Evolutionary conservation across 352 stramenopile genomes (phyloP).

Genomic region (Phytophthora vignae): DNA sequence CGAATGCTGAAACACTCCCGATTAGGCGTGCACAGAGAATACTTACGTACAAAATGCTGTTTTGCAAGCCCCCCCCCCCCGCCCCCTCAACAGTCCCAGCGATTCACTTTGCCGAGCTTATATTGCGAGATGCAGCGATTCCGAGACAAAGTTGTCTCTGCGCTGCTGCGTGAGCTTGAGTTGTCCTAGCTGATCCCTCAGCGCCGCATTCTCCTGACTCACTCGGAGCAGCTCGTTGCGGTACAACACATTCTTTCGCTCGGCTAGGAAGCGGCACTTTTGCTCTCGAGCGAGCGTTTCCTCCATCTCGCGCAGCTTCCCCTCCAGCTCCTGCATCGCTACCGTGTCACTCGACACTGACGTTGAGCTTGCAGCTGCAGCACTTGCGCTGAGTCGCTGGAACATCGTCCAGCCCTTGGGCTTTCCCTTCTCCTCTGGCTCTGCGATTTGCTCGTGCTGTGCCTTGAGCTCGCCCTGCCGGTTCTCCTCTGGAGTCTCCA

Average conservation of each 20-base stretch:
- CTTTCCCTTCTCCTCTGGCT: constrained; percentile 14
- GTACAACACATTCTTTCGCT: constrained; percentile 83
- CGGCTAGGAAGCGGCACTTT: constrained; percentile 75
- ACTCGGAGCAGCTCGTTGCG: constrained; percentile 67
- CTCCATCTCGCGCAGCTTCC: constrained; percentile 41
- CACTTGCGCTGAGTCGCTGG: constrained; percentile 43
- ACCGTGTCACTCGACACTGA: constrained; percentile 4
- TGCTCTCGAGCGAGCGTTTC: constrained; percentile 61
- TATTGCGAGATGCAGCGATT: constrained; percentile 54
- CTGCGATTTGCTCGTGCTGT: constrained; percentile 12
- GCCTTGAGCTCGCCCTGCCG: constrained; percentile 10
- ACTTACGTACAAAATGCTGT: not conserved
- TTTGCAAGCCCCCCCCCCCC: not conserved
- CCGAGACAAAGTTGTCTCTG: constrained; percentile 35
- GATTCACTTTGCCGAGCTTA: constrained; percentile 13
- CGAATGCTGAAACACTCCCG: not conserved
- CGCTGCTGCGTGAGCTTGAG: constrained; percentile 27
- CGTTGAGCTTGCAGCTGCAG: constrained; percentile 14
- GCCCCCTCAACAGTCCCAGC: no score
- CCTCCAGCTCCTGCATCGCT: constrained; percentile 43
- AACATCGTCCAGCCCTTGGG: constrained; percentile 53
- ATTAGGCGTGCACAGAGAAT: not conserved
- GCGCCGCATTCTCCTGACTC: constrained; percentile 61
- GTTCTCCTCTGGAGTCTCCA: constrained; percentile 20
- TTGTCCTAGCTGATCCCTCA: constrained; percentile 51